phyloP scores from a whole-genome alignment of 2,329 filamentous ascomycete species.

The Fusarium sp. region DNA sequence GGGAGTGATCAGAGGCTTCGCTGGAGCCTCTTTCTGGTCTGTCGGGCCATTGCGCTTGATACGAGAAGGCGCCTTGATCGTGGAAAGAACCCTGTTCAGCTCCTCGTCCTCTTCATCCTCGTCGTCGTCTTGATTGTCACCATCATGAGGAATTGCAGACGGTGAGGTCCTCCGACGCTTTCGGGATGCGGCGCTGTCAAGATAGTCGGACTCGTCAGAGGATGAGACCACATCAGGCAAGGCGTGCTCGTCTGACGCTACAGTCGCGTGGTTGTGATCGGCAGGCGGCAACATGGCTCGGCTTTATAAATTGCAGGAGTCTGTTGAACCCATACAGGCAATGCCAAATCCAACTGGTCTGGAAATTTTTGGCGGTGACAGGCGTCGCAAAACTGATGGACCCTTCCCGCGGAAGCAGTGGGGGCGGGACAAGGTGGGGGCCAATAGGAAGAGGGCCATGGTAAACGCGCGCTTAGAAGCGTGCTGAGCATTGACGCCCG shows the following conservation, averaged over 20 bases:
- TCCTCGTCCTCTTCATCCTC: conserved; percentile 54
- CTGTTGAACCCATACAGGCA: conserved; percentile 30
- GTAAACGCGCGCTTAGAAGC: conserved; percentile 52
- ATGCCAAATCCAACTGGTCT: conserved; percentile 30
- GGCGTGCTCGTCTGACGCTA: conserved; percentile 35
- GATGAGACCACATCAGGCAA: conserved; percentile 40
- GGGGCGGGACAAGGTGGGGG: conserved; percentile 18
- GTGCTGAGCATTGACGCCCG: conserved; percentile 6
- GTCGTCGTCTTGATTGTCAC: conserved; percentile 46
- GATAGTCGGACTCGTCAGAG: conserved; percentile 64
- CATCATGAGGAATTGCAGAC: conserved; percentile 39
- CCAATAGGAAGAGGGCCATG: conserved; percentile 19
- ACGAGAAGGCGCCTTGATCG: conserved; percentile 68
- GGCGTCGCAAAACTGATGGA: conserved; percentile 42
- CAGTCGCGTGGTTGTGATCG: conserved; percentile 37
- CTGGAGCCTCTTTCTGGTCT: conserved; percentile 38
- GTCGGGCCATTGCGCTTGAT: conserved; percentile 60
- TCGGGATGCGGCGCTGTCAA: conserved; percentile 62
- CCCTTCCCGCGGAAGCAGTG: conserved; percentile 32
- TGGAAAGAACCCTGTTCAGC: conserved; percentile 56
- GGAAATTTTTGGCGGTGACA: conserved; percentile 50
- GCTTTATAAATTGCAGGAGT: conserved; percentile 46
- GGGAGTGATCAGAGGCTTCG: conserved; percentile 39
- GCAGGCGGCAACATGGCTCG: conserved; percentile 41
- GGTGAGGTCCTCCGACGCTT: conserved; percentile 62